Percentiles rank a stretch among this genome's conserved stretches.
These are phyloP conservation scores for Polygonum aviculare DNA, from an alignment of 148 eudicot genomes.

Conservation along the genomic window DNA sequence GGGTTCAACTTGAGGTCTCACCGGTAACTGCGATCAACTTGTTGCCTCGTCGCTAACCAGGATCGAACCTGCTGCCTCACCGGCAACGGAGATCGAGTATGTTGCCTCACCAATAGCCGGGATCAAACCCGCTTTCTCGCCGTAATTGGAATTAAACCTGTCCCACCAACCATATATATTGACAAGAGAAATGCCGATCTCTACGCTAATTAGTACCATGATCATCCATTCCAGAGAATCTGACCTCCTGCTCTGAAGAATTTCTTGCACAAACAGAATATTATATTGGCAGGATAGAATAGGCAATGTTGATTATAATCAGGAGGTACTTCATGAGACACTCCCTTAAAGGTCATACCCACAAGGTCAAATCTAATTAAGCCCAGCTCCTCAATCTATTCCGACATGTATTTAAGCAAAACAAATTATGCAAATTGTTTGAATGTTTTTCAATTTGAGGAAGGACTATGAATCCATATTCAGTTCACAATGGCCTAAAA, in stretches of 20 bases:
- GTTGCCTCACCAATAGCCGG: background rate
- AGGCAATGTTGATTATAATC: background rate
- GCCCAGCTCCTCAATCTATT: too few relatives aligned
- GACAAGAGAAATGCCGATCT: constrained; percentile 77
- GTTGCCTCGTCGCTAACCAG: too few relatives aligned
- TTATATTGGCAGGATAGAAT: constrained; percentile 47
- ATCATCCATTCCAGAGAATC: constrained; percentile 94
- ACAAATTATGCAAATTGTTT: too few relatives aligned
- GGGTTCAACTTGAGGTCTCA: too few relatives aligned
- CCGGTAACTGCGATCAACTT: too few relatives aligned
- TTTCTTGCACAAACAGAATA: constrained; percentile 87
- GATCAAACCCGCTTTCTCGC: background rate
- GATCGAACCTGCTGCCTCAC: too few relatives aligned
- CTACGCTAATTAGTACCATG: constrained; percentile 71
- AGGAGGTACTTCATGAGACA: background rate
- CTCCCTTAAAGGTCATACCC: background rate
- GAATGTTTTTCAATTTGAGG: too few relatives aligned
- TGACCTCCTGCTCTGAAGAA: constrained; percentile 86
- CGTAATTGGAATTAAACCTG: constrained; percentile 4
- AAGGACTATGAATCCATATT: too few relatives aligned
- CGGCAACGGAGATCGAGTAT: too few relatives aligned
- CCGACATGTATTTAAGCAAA: too few relatives aligned
- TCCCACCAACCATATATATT: constrained; percentile 58
- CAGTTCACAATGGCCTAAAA: too few relatives aligned
- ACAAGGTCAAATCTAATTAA: too few relatives aligned